Evolutionary conservation across 1,284 basidiomycete genomes (phyloP).

Genomic region (Cryptococcus amylolentus): DNA sequence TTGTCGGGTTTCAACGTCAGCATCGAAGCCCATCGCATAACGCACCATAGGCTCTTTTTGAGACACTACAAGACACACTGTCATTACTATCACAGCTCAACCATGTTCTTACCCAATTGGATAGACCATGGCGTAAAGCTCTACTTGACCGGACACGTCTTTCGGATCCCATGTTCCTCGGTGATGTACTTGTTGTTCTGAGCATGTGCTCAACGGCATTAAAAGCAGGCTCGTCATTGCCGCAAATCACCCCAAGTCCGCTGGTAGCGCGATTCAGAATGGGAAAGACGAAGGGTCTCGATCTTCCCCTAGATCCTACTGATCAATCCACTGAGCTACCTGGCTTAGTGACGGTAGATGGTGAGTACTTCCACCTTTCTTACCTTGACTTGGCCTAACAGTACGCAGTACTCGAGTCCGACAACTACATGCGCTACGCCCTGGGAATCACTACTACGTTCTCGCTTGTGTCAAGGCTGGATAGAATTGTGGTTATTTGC

Average conservation of each 20-base stretch:
- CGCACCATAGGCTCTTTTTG: constrained; percentile 32
- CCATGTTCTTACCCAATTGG: constrained; percentile 46
- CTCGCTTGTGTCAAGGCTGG: constrained; percentile 42
- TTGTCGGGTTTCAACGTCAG: neutral
- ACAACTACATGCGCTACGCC: constrained; percentile 48
- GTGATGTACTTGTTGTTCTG: constrained; percentile 74
- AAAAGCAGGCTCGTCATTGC: constrained; percentile 69
- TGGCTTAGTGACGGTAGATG: constrained; percentile 43
- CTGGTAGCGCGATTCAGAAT: constrained; percentile 65
- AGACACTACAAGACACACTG: constrained; percentile 41
- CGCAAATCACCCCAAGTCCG: constrained; percentile 81
- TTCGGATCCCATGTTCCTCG: constrained; percentile 74
- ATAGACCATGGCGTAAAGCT: constrained; percentile 63
- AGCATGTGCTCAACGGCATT: constrained; percentile 59
- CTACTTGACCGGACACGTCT: constrained; percentile 71
- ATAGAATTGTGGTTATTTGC: constrained; percentile 42
- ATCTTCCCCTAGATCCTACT: constrained; percentile 35
- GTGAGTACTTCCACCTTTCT: constrained; percentile 13
- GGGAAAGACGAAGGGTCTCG: constrained; percentile 38
- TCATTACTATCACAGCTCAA: constrained; percentile 45
- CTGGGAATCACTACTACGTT: constrained; percentile 45
- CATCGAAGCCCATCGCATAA: neutral
- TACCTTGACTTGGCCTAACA: neutral
- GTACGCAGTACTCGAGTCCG: constrained; percentile 35
- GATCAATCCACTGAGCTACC: constrained; percentile 38